phyloP scores from a whole-genome alignment of 305 asterid genomes.

The Fraxinus albicans region DNA sequence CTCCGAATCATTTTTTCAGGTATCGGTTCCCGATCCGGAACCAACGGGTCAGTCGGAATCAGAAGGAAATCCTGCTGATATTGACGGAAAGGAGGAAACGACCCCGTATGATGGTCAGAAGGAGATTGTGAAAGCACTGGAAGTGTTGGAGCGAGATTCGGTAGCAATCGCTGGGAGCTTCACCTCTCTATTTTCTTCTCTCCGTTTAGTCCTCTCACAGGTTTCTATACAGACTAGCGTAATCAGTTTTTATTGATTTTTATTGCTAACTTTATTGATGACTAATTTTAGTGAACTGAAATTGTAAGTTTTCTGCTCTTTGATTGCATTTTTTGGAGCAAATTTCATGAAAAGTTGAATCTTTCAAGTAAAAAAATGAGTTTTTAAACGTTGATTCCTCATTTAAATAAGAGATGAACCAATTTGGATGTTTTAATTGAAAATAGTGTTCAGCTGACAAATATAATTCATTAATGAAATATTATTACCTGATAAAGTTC shows the following conservation, averaged over 20 bases:
- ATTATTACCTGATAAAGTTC: not conserved
- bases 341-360: not conserved
- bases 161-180: slow-evolving; percentile 79
- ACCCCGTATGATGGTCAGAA: slow-evolving; percentile 38
- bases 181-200: slow-evolving; percentile 74
- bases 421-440: not conserved
- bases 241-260: not conserved
- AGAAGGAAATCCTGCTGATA: slow-evolving; percentile 12
- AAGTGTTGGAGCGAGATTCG: slow-evolving; percentile 80
- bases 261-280: not conserved
- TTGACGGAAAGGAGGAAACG: slow-evolving; percentile 21
- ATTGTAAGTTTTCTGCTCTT: not conserved
- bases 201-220: slow-evolving; percentile 74
- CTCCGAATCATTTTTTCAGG: slow-evolving; percentile 23
- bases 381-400: not conserved
- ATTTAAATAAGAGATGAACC: not conserved
- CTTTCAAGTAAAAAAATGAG: not conserved
- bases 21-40: slow-evolving; percentile 10
- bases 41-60: not conserved
- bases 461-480: not conserved
- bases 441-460: not conserved
- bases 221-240: slow-evolving; percentile 23
- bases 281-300: not conserved
- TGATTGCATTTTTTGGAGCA: not conserved
- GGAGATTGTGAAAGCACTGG: slow-evolving; percentile 72